Evolutionary conservation across 1,284 basidiomycete genomes (phyloP).

Genomic region (Irpex sp.): DNA sequence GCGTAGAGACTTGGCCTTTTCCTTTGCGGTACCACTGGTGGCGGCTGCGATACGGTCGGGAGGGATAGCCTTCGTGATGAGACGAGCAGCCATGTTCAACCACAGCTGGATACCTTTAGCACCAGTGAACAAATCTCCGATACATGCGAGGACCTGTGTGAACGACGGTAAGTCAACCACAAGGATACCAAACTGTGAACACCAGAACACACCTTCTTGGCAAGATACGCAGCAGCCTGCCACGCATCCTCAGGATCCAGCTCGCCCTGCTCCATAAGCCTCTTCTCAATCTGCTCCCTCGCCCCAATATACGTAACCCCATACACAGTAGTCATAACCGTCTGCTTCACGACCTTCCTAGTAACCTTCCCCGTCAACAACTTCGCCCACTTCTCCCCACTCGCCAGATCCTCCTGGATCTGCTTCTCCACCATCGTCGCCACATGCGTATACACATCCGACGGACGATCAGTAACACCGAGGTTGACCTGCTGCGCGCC

Average conservation of each 20-base stretch:
- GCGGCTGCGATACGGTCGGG: constrained; percentile 63
- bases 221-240: constrained; percentile 77
- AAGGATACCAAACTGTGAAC: neutral
- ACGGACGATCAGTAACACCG: constrained; percentile 78
- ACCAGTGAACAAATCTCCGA: constrained; percentile 90
- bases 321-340: constrained; percentile 99
- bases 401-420: constrained; percentile 43
- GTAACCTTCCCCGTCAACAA: constrained; percentile 78
- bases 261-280: constrained; percentile 76
- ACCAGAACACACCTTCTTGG: constrained; percentile 50
- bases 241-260: constrained; percentile 73
- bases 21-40: constrained; percentile 16
- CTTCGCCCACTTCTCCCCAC: constrained; percentile 52
- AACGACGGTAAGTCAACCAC: constrained; percentile 3
- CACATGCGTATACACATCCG: constrained; percentile 97
- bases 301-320: constrained; percentile 96
- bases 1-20: constrained; percentile 38
- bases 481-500: constrained; percentile 96
- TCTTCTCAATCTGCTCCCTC: constrained; percentile 90
- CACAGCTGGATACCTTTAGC: constrained; percentile 91
- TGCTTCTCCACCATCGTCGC: constrained; percentile 72
- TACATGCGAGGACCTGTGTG: constrained; percentile 66
- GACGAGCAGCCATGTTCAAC: constrained; percentile 78
- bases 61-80: constrained; percentile 88
- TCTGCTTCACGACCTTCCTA: constrained; percentile 98